Evolutionary conservation across 2,329 filamentous ascomycete species (phyloP).

Genomic region (Sarocladium brachiariae): DNA sequence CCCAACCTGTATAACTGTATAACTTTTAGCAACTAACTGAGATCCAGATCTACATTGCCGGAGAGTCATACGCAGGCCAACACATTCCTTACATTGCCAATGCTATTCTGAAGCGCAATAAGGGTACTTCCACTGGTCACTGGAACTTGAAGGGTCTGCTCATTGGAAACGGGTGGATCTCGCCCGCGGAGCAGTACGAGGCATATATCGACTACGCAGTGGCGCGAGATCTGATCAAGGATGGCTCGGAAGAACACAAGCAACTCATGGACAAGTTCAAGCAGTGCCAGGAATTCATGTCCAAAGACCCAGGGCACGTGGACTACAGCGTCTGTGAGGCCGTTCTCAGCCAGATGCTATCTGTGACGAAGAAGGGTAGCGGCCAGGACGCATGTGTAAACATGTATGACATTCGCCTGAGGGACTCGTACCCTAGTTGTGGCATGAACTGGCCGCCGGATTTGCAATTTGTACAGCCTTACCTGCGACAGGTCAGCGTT

Average conservation of each 20-base stretch:
- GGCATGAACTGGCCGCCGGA: slow-evolving; percentile 99
- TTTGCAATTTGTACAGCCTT: slow-evolving; percentile 68
- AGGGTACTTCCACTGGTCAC: slow-evolving; percentile 33
- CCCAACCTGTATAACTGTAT: neutral
- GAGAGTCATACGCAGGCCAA: slow-evolving; percentile 95
- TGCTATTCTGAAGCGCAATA: slow-evolving; percentile 83
- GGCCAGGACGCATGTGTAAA: slow-evolving; percentile 65
- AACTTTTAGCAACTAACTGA: neutral
- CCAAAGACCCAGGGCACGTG: slow-evolving; percentile 42
- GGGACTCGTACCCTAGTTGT: slow-evolving; percentile 73
- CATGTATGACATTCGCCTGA: slow-evolving; percentile 93
- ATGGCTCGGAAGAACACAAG: slow-evolving; percentile 56
- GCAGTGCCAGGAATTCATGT: slow-evolving; percentile 59
- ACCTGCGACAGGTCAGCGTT: slow-evolving; percentile 78
- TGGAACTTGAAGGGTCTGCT: slow-evolving; percentile 83
- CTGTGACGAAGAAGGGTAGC: slow-evolving; percentile 50
- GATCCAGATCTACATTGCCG: slow-evolving; percentile 78
- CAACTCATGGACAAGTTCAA: slow-evolving; percentile 62
- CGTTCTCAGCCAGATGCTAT: slow-evolving; percentile 67
- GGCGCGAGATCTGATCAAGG: slow-evolving; percentile 63
- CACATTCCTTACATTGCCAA: slow-evolving; percentile 96
- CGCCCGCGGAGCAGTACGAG: slow-evolving; percentile 81
- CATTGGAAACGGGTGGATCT: slow-evolving; percentile 98
- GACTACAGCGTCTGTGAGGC: slow-evolving; percentile 66
- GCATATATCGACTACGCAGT: slow-evolving; percentile 79